Evolutionary conservation across 2,329 filamentous ascomycete species (phyloP).

Genomic region (Cladosporium sp.): DNA sequence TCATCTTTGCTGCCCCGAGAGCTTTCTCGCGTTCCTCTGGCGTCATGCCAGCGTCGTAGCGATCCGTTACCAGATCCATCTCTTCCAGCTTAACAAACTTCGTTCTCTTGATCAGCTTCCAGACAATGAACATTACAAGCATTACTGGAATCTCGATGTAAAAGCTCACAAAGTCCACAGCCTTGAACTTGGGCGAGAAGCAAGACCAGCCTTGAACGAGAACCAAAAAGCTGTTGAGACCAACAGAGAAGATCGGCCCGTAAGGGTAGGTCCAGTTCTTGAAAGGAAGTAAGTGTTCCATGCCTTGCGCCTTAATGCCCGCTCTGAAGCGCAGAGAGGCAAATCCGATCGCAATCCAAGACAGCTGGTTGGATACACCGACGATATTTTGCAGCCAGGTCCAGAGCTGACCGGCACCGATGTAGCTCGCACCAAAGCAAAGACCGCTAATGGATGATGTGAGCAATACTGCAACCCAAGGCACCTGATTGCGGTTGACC

Average conservation of each 20-base stretch:
- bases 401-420: slow-evolving; percentile 62
- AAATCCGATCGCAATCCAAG: slow-evolving; percentile 62
- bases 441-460: slow-evolving; percentile 40
- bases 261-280: slow-evolving; percentile 64
- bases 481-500: slow-evolving; percentile 49
- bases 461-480: slow-evolving; percentile 44
- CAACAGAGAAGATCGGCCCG: slow-evolving; percentile 54
- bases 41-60: slow-evolving; percentile 5
- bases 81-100: slow-evolving; percentile 41
- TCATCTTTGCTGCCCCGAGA: neutral
- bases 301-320: slow-evolving; percentile 50
- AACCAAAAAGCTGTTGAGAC: slow-evolving; percentile 57
- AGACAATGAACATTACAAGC: slow-evolving; percentile 50
- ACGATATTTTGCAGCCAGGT: slow-evolving; percentile 65
- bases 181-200: slow-evolving; percentile 56
- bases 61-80: slow-evolving; percentile 44
- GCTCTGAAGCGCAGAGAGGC: slow-evolving; percentile 62
- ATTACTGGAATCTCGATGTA: slow-evolving; percentile 62
- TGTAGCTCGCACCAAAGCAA: slow-evolving; percentile 63
- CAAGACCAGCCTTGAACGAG: slow-evolving; percentile 61
- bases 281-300: slow-evolving; percentile 59
- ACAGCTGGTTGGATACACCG: slow-evolving; percentile 63
- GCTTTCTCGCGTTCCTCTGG: slow-evolving; percentile 7
- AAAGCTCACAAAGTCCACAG: slow-evolving; percentile 56
- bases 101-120: slow-evolving; percentile 51